phyloP scores from a whole-genome alignment of 1,284 basidiomycete genomes.

The Trichosporon ovoides region DNA sequence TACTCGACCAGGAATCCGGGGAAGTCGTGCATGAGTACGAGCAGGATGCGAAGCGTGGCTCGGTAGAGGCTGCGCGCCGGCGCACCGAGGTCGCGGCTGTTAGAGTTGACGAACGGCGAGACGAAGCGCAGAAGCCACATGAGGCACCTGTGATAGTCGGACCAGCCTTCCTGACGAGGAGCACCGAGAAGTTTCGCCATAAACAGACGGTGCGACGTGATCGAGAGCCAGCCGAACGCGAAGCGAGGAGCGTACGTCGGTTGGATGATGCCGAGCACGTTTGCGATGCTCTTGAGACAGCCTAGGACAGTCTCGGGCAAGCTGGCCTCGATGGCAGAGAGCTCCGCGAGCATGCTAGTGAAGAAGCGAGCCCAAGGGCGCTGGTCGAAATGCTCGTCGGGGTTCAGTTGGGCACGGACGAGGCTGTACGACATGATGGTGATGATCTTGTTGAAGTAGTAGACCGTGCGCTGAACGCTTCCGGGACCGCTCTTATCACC shows the following conservation, averaged over 20 bases:
- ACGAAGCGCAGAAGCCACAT: constrained; percentile 92
- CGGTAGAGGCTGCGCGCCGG: constrained; percentile 87
- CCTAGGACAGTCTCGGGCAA: constrained; percentile 84
- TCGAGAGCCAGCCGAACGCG: constrained; percentile 95
- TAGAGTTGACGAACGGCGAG: constrained; percentile 74
- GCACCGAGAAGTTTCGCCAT: constrained; percentile 85
- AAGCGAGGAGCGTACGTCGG: constrained; percentile 97
- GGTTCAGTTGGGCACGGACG: constrained; percentile 91
- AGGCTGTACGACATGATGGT: constrained; percentile 95
- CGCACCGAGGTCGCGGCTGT: constrained; percentile 65
- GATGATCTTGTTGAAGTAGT: constrained; percentile 96
- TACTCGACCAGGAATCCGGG: constrained; percentile 97
- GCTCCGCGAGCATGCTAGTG: constrained; percentile 88
- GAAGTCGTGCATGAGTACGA: constrained; percentile 96
- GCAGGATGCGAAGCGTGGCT: constrained; percentile 82
- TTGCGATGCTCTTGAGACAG: constrained; percentile 80
- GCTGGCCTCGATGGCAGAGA: constrained; percentile 74
- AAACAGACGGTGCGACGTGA: constrained; percentile 93
- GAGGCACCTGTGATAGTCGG: constrained; percentile 89
- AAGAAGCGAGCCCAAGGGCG: constrained; percentile 99
- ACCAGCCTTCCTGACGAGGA: constrained; percentile 62
- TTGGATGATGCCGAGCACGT: constrained; percentile 92
- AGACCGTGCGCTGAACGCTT: constrained; percentile 84
- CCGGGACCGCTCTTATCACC: constrained; percentile 62
- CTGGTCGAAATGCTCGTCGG: constrained; percentile 85